Percentiles rank a stretch among this genome's conserved stretches.
phyloP scores from a whole-genome alignment of 2,329 filamentous ascomycete genomes.

The Beauveria sp. region DNA sequence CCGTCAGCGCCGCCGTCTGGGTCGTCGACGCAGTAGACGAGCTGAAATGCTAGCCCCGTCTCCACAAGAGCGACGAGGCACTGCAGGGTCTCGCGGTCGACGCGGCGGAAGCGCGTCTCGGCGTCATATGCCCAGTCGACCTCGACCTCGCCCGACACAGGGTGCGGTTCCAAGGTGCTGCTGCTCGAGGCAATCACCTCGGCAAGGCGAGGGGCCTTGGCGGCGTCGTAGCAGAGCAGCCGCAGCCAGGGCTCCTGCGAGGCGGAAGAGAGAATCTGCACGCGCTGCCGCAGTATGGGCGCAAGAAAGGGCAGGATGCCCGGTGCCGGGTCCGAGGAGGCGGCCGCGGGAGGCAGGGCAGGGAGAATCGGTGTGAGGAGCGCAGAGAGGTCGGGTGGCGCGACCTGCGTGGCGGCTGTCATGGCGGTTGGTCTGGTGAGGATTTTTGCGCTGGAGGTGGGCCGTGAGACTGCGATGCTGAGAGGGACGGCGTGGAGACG shows the following conservation, averaged over 20 bases:
- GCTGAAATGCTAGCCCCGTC: constrained; percentile 55
- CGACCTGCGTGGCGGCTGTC: constrained; percentile 14
- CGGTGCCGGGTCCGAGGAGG: constrained; percentile 49
- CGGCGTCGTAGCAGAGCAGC: constrained; percentile 60
- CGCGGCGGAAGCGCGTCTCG: constrained; percentile 54
- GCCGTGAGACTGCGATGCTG: not conserved
- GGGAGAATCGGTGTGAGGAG: constrained; percentile 52
- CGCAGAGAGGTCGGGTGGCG: constrained; percentile 37
- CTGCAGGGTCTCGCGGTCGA: constrained; percentile 70
- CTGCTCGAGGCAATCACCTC: constrained; percentile 45
- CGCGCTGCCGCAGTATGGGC: constrained; percentile 58
- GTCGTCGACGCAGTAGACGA: constrained; percentile 63
- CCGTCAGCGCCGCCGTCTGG: constrained; percentile 52
- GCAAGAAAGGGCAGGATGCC: constrained; percentile 53
- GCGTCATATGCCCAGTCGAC: constrained; percentile 61
- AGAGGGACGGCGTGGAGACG: not conserved
- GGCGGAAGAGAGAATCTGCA: constrained; percentile 55
- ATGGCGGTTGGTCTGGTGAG: constrained; percentile 2
- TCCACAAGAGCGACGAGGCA: constrained; percentile 54
- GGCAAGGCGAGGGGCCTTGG: constrained; percentile 49
- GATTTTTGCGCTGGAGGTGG: constrained; percentile 18
- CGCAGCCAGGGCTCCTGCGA: constrained; percentile 64
- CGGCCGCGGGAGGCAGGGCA: constrained; percentile 50
- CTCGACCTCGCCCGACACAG: constrained; percentile 72
- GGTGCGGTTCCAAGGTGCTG: constrained; percentile 68